Evolutionary conservation across 768 basidiomycete genomes (phyloP).

Genomic region (Suillus subluteus): DNA sequence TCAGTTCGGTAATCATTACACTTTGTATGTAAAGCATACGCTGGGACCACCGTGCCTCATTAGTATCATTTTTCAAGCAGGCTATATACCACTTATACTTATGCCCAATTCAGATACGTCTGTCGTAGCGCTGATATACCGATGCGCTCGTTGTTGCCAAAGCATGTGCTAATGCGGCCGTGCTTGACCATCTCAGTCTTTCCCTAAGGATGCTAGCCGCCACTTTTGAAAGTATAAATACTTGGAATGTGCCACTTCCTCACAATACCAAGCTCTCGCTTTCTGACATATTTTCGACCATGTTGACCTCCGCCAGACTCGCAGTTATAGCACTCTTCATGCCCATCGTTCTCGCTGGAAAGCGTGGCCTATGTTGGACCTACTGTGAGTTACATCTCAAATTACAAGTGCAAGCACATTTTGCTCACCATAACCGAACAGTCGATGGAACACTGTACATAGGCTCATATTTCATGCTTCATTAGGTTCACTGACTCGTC

Average conservation of each 20-base stretch:
- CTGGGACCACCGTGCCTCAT: not conserved
- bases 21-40: not conserved
- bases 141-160: not conserved
- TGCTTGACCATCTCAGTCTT: not conserved
- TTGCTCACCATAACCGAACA: conserved; percentile 11
- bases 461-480: conserved; percentile 8
- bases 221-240: not conserved
- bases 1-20: not conserved
- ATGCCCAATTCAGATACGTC: conserved; percentile 1
- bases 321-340: conserved; percentile 23
- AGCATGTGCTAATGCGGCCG: not conserved
- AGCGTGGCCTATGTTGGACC: conserved; percentile 42
- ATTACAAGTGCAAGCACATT: not conserved
- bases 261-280: not conserved
- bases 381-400: conserved; percentile 31
- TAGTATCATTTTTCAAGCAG: no score
- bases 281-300: conserved; percentile 2
- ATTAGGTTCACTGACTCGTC: not conserved
- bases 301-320: conserved; percentile 24
- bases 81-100: not conserved
- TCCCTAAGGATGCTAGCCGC: not conserved
- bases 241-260: not conserved
- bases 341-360: conserved; percentile 34
- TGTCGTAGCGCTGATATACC: not conserved
- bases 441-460: conserved; percentile 34